A percentile compares a stretch with the other conserved stretches of the same genome.
Conservation (phyloP, 1,139 yeast genomes). For the Yamadazyma membranifaciens region DNA sequence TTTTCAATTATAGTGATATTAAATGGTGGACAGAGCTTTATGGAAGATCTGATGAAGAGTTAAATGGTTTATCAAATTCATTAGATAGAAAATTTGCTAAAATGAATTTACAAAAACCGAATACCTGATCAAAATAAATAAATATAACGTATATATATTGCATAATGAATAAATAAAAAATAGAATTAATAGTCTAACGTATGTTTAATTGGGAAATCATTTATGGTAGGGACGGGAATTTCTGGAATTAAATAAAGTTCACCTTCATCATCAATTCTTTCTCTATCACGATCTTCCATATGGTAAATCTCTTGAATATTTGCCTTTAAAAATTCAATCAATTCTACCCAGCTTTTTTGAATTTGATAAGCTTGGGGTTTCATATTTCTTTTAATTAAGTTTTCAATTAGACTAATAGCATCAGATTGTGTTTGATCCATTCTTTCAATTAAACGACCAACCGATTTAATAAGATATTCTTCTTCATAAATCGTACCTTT, state of each 20-base stretch:
- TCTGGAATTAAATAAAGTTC: constrained; percentile 73
- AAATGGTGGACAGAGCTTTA: constrained; percentile 87
- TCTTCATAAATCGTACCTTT: constrained; percentile 97
- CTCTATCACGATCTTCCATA: constrained; percentile 81
- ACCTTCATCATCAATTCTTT: constrained; percentile 87
- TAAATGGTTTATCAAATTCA: constrained; percentile 61
- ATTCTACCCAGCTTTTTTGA: constrained; percentile 64
- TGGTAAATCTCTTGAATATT: constrained; percentile 73
- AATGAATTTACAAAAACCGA: constrained; percentile 21
- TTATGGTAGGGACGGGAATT: constrained; percentile 63
- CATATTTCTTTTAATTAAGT: constrained; percentile 68
- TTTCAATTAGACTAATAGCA: constrained; percentile 70
- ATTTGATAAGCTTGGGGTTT: constrained; percentile 80
- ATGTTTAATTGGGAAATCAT: constrained; percentile 55
- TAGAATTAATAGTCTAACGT: constrained; percentile 57
- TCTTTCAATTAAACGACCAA: constrained; percentile 85
- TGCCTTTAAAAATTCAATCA: constrained; percentile 53
- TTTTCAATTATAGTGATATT: constrained; percentile 66
- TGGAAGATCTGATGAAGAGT: constrained; percentile 76
- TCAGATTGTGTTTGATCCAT: constrained; percentile 73
- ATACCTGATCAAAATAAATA: neutral
- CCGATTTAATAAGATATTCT: constrained; percentile 85
- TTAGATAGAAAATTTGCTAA: constrained; percentile 43
- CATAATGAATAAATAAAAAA: neutral
- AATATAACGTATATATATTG: neutral